phyloP scores from a whole-genome alignment of 2,329 filamentous ascomycete genomes.

The Paecilomyces variotii region DNA sequence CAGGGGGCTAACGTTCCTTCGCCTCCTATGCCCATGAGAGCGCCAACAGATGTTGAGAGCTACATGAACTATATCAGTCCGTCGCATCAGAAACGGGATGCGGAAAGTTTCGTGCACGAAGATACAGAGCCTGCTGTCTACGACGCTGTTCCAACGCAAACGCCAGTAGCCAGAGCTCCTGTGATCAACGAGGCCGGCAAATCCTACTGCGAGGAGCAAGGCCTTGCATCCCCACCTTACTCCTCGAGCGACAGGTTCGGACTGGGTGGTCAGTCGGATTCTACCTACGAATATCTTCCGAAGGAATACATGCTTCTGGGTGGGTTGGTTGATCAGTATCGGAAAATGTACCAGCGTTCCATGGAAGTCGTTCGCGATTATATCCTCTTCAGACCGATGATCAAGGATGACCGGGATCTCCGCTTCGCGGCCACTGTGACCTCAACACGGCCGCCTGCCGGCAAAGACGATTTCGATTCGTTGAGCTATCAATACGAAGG shows the following conservation, averaged over 20 bases:
- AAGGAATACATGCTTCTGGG: conserved; percentile 42
- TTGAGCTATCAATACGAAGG: conserved; percentile 42
- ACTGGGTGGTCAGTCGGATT: conserved; percentile 40
- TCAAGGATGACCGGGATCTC: conserved; percentile 31
- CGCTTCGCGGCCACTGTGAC: conserved; percentile 31
- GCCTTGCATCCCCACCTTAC: conserved; percentile 28
- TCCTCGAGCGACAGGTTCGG: conserved; percentile 30
- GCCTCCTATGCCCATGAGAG: conserved; percentile 5
- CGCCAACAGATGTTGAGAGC: conserved; percentile 16
- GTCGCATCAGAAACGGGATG: conserved; percentile 9
- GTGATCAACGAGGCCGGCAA: conserved; percentile 1
- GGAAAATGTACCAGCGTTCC: conserved; percentile 35
- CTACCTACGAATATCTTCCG: conserved; percentile 44
- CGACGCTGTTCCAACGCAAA: conserved; percentile 6
- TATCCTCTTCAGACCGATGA: conserved; percentile 40
- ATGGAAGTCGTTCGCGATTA: conserved; percentile 32
- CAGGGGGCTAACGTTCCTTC: conserved; percentile 1
- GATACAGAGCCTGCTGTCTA: conserved; percentile 22
- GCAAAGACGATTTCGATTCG: conserved; percentile 8
- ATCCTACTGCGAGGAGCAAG: conserved; percentile 31
- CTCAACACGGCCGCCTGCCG: conserved; percentile 13
- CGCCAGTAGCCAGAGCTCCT: conserved; percentile 1
- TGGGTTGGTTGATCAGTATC: conserved; percentile 35
- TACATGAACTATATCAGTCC: conserved; percentile 15
- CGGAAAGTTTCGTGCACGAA: conserved; percentile 12